phyloP scores from a whole-genome alignment of 768 basidiomycete species.

The Tylopilus balloui region DNA sequence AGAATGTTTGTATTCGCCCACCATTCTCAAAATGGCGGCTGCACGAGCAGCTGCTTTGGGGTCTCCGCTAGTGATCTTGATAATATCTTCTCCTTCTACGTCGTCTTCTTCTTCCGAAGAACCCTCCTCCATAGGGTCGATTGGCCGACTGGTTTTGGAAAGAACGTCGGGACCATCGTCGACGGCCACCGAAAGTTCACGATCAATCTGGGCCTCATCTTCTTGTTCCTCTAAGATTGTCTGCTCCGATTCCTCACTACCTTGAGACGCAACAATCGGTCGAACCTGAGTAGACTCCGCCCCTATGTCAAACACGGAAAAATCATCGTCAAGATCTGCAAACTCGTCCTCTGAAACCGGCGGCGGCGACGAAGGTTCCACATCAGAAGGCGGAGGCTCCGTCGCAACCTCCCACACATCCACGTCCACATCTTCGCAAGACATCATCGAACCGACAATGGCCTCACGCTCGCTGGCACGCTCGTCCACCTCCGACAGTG shows the following conservation, averaged over 20 bases:
- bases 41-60: constrained; percentile 85
- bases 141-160: background rate
- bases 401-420: constrained; percentile 22
- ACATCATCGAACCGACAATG: background rate
- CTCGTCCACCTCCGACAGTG: constrained; percentile 10
- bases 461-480: background rate
- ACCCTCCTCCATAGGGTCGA: constrained; percentile 9
- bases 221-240: constrained; percentile 22
- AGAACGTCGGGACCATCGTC: constrained; percentile 14
- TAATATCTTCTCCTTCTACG: constrained; percentile 44
- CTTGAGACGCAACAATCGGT: background rate
- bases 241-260: constrained; percentile 13
- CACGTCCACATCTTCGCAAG: constrained; percentile 2
- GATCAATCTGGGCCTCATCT: constrained; percentile 34
- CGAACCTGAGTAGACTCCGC: constrained; percentile 15
- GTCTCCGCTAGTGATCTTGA: constrained; percentile 82
- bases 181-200: constrained; percentile 32
- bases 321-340: constrained; percentile 13
- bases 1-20: constrained; percentile 31
- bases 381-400: constrained; percentile 17
- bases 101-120: constrained; percentile 30
- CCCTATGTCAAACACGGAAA: constrained; percentile 13
- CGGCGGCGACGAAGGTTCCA: constrained; percentile 6
- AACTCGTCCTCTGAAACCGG: constrained; percentile 20
- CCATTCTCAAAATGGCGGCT: constrained; percentile 89